Base-by-base conservation (phyloP, 108 stramenopile genomes). In the Ochromonas danica region DNA sequence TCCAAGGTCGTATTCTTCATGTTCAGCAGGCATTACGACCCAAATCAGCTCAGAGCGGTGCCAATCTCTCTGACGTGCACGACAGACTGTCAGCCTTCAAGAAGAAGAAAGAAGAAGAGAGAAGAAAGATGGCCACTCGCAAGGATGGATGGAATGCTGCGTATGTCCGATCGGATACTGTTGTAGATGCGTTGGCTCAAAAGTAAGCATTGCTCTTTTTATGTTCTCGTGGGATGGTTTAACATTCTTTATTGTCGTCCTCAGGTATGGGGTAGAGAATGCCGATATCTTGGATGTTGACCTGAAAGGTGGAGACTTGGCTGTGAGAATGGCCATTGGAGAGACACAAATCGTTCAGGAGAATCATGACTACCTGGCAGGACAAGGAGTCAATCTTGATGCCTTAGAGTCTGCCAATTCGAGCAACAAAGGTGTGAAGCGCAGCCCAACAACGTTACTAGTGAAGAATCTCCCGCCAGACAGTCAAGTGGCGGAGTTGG, bases 401-500 rank as follows among this genome's bases (percentile, higher is more conserved):
- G 90, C 89, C 2, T 71, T 95, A 77, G 95, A 94, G 61, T 84
- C 86, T 62, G 10, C 62, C 0, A 78, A 72, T 39, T 30, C 71
- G 30, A 82, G 72, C 0, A 39, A 40, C 39, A 62, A 43, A 39
- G 84, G 43, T 0, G 79, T 36, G 35, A 78, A 81, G 70, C 90
- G 96, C 28, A 94, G 94, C 86, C 84, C 84, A 42, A 92, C 90
- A 2, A 84, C 87, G 41, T 90, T 98, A n/a, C 71, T 98, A 45
- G 96, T 97, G 1, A 99, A 98, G 79, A 97, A 99, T 80, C 81
- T 99, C 39, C 98, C 97, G 1, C 87, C 87, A 80, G 93, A 90
- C 70, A 94, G 94, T 0, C 78, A 87, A 6, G 75, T 85, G 61
- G 93, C 91, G 60, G 94, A 97, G 61, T 80, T 99, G 70, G 87